phyloP scores from a whole-genome alignment of 371 early-diverging fungal species.

The Mortierella sp. region DNA sequence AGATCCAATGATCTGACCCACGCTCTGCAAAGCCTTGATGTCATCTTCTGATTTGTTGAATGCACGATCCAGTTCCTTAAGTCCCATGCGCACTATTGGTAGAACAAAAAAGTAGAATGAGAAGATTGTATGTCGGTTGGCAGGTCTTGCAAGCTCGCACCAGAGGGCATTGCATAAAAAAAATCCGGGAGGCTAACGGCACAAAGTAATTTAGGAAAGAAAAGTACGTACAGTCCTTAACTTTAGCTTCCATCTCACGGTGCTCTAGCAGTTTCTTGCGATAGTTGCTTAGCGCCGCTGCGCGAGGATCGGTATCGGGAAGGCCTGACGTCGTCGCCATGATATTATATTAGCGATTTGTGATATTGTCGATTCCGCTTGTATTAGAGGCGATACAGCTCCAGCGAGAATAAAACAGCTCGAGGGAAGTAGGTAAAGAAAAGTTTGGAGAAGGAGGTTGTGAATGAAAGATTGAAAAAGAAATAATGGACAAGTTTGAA shows the following conservation, averaged over 20 bases:
- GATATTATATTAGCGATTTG: too few species aligned
- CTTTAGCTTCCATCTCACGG: constrained; percentile 93
- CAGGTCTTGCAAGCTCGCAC: not conserved
- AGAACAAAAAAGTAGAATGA: constrained; percentile 6
- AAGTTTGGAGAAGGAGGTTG: too few species aligned
- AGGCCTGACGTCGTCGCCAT: not conserved
- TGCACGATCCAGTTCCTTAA: constrained; percentile 76
- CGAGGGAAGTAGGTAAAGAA: too few species aligned
- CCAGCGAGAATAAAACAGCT: too few species aligned
- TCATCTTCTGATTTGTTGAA: constrained; percentile 98
- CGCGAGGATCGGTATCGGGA: constrained; percentile 57
- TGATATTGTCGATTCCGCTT: too few species aligned
- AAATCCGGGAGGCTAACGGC: not conserved
- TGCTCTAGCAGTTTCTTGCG: constrained; percentile 91
- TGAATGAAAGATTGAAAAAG: too few species aligned
- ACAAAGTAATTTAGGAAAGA: not conserved
- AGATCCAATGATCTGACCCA: constrained; percentile 99
- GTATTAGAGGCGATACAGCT: too few species aligned
- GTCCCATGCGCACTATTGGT: constrained; percentile 86
- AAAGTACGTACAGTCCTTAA: constrained; percentile 76
- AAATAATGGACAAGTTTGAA: too few species aligned
- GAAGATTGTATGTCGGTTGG: not conserved
- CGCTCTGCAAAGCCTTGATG: constrained; percentile 98
- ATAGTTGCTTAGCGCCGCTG: constrained; percentile 88
- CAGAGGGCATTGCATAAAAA: not conserved